Percentiles rank a stretch among this genome's conserved stretches.
These are phyloP conservation scores for Cryptococcus sp. DNA, from an alignment of 1,284 basidiomycete species.

Conservation along the genomic window DNA sequence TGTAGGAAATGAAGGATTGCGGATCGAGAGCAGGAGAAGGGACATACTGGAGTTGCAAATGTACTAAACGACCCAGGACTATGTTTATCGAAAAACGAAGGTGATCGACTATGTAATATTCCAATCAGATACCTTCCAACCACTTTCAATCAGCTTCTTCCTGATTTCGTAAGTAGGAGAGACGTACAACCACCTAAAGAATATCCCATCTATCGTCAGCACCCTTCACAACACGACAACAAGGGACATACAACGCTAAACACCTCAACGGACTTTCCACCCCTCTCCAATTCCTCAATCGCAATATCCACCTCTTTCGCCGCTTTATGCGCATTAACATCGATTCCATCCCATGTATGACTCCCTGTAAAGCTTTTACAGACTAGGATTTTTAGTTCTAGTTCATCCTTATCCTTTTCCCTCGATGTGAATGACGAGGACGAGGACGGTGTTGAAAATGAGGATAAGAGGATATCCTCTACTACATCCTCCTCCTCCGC, in stretches of 20 bases:
- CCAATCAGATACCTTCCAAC: constrained; percentile 44
- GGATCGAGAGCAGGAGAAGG: too few species aligned
- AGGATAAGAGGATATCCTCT: neutral
- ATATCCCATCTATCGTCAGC: constrained; percentile 37
- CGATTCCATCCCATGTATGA: constrained; percentile 47
- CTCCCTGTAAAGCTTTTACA: constrained; percentile 27
- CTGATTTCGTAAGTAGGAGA: neutral
- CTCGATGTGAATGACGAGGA: neutral
- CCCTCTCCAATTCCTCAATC: constrained; percentile 32
- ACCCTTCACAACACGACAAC: neutral
- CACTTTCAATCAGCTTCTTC: constrained; percentile 16
- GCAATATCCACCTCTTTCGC: constrained; percentile 37
- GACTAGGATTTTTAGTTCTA: constrained; percentile 5
- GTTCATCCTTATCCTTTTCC: neutral
- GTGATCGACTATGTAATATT: constrained; percentile 33
- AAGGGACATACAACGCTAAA: constrained; percentile 37
- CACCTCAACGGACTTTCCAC: constrained; percentile 25
- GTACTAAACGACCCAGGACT: constrained; percentile 42
- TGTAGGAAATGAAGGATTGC: too few species aligned
- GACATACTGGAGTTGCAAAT: constrained; percentile 40
- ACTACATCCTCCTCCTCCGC: constrained; percentile 1
- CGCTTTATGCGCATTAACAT: constrained; percentile 41
- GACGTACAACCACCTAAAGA: constrained; percentile 43
- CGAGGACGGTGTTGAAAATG: neutral
- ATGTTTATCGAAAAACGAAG: constrained; percentile 37